These are phyloP conservation scores for Candida xiaguanensis DNA, from an alignment of 805 yeast genomes.

Conservation along the genomic window DNA sequence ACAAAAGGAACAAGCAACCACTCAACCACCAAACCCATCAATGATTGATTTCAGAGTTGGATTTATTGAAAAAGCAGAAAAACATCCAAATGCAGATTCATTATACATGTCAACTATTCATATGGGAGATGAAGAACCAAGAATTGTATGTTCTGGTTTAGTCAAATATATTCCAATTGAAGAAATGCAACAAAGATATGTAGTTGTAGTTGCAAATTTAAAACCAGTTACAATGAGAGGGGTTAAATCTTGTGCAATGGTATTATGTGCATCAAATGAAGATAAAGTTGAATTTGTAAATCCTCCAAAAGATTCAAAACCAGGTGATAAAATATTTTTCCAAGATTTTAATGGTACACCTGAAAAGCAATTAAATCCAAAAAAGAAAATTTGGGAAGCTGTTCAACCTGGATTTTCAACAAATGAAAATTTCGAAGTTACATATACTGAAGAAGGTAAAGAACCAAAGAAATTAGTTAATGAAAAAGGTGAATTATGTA, in stretches of 20 bases:
- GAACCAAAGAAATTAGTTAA: conserved; percentile 72
- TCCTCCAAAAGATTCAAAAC: conserved; percentile 88
- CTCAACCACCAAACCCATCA: conserved; percentile 73
- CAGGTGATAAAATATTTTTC: conserved; percentile 96
- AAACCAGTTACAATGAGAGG: conserved; percentile 99
- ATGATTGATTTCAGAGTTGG: conserved; percentile 93
- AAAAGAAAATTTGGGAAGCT: conserved; percentile 97
- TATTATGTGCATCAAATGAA: conserved; percentile 83
- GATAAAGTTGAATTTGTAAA: conserved; percentile 82
- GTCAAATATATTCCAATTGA: conserved; percentile 86
- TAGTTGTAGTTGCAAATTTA: conserved; percentile 89
- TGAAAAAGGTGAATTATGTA: conserved; percentile 73
- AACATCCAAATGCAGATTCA: conserved; percentile 97
- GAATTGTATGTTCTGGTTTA: conserved; percentile 97
- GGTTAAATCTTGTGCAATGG: conserved; percentile 93
- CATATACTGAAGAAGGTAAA: conserved; percentile 77
- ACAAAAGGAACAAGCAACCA: conserved; percentile 46
- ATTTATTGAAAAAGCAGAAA: conserved; percentile 90
- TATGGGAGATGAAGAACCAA: conserved; percentile 94
- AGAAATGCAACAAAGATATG: conserved; percentile 92
- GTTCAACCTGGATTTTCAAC: conserved; percentile 90
- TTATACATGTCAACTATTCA: conserved; percentile 95
- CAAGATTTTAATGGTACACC: conserved; percentile 89
- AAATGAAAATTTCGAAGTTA: conserved; percentile 67
- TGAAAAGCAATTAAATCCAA: conserved; percentile 90